Evolutionary conservation across 2,329 filamentous ascomycete species (phyloP).

Genomic region (Rutstroemia sp.): DNA sequence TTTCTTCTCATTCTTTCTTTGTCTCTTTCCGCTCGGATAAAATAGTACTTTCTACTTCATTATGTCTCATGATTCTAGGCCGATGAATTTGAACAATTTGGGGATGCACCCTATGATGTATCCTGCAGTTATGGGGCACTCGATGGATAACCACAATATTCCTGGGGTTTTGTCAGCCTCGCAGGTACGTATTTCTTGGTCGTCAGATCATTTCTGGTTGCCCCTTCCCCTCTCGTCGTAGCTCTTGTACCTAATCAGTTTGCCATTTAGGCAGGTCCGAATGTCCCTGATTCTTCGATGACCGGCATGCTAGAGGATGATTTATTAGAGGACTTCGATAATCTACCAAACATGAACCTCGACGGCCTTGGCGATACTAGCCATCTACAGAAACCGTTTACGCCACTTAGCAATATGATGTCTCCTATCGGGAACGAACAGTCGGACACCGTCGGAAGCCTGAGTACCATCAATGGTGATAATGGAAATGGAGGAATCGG

Average conservation of each 20-base stretch:
- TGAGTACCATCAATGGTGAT: conserved; percentile 12
- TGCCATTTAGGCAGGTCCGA: conserved; percentile 11
- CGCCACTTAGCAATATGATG: conserved; percentile 18
- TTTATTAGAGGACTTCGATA: conserved; percentile 32
- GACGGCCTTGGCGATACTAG: conserved; percentile 27
- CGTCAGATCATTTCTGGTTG: not conserved
- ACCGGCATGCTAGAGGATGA: conserved; percentile 38
- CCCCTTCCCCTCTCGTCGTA: not conserved
- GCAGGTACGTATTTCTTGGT: conserved; percentile 19
- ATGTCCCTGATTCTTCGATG: conserved; percentile 26
- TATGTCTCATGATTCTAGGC: conserved; percentile 19
- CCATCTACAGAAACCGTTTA: conserved; percentile 23
- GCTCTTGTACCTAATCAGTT: not conserved
- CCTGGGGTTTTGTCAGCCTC: conserved; percentile 20
- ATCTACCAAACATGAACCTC: conserved; percentile 37
- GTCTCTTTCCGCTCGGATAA: not conserved
- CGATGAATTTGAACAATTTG: conserved; percentile 19
- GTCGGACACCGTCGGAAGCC: conserved; percentile 10
- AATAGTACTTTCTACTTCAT: not conserved
- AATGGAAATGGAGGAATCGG: conserved; percentile 23
- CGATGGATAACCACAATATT: no score
- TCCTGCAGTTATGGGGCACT: conserved; percentile 13
- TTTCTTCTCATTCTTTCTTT: not conserved
- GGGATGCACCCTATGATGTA: conserved; percentile 22
- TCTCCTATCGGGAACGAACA: conserved; percentile 14